Evolutionary conservation across 2,329 filamentous ascomycete genomes (phyloP).

Genomic region (Hypoxylon sp.): DNA sequence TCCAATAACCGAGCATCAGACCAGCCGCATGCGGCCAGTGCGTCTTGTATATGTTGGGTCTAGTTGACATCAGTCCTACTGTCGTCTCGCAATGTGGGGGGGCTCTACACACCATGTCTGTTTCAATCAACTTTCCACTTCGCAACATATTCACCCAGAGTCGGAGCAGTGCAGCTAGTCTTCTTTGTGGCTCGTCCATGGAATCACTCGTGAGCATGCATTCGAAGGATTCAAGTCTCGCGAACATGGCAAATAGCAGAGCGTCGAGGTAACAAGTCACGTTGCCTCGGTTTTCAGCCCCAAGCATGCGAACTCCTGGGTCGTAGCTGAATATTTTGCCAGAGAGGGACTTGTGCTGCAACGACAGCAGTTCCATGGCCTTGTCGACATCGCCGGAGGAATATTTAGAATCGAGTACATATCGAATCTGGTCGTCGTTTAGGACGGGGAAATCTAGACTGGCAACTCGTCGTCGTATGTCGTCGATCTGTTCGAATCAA

Average conservation of each 20-base stretch:
- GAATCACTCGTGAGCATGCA: conserved; percentile 86
- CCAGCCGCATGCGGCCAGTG: conserved; percentile 89
- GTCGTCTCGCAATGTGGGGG: neutral
- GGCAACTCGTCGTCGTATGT: conserved; percentile 45
- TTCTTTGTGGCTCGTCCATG: conserved; percentile 73
- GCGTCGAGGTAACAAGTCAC: conserved; percentile 97
- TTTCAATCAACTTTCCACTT: conserved; percentile 83
- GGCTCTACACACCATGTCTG: conserved; percentile 73
- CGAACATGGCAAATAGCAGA: conserved; percentile 95
- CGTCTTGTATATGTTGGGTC: conserved; percentile 84
- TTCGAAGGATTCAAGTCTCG: conserved; percentile 87
- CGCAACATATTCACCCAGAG: conserved; percentile 95
- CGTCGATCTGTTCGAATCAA: conserved; percentile 45
- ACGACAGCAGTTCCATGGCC: conserved; percentile 77
- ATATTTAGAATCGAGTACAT: conserved; percentile 67
- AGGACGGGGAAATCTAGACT: conserved; percentile 57
- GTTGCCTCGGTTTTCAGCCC: conserved; percentile 83
- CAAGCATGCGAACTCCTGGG: conserved; percentile 75
- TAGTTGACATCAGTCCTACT: conserved; percentile 50
- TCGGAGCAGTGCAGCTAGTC: conserved; percentile 78
- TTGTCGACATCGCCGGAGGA: conserved; percentile 75
- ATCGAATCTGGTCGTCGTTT: conserved; percentile 64
- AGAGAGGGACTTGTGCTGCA: conserved; percentile 82
- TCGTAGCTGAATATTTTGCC: conserved; percentile 81
- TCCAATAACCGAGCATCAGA: conserved; percentile 76